A percentile compares a stretch with the other conserved stretches of the same genome.
Conservation (phyloP, 1,139 yeast genomes). For the Taphrina deformans region DNA sequence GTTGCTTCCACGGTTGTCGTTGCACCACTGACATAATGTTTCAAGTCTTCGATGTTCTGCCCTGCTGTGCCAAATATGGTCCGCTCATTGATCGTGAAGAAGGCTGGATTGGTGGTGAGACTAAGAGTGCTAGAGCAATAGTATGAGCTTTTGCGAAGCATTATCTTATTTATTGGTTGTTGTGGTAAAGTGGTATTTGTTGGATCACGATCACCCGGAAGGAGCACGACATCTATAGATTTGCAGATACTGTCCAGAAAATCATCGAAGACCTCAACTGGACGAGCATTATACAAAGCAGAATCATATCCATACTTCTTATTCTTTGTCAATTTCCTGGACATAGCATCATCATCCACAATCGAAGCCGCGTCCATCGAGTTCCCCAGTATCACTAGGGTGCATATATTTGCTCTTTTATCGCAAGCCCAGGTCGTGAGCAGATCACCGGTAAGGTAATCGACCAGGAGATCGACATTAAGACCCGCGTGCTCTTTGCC, state of each 20-base stretch:
- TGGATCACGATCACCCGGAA: constrained; percentile 88
- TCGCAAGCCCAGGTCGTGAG: constrained; percentile 32
- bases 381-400: constrained; percentile 74
- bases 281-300: constrained; percentile 41
- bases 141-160: constrained; percentile 56
- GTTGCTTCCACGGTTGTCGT: background rate
- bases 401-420: constrained; percentile 45
- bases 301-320: constrained; percentile 41
- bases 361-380: constrained; percentile 51
- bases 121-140: constrained; percentile 51
- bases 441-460: constrained; percentile 70
- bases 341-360: constrained; percentile 41
- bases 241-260: constrained; percentile 61
- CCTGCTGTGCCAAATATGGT: constrained; percentile 76
- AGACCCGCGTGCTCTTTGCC: constrained; percentile 51
- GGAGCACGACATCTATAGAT: constrained; percentile 65
- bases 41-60: constrained; percentile 75
- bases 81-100: constrained; percentile 60
- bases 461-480: constrained; percentile 63
- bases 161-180: constrained; percentile 76
- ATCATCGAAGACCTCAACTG: constrained; percentile 53
- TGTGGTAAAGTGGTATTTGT: constrained; percentile 84
- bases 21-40: constrained; percentile 53
- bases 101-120: constrained; percentile 71
- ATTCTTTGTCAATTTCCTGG: constrained; percentile 39